Conservation (phyloP, 2,329 filamentous ascomycete genomes). For the Grosmannia penicillata region DNA sequence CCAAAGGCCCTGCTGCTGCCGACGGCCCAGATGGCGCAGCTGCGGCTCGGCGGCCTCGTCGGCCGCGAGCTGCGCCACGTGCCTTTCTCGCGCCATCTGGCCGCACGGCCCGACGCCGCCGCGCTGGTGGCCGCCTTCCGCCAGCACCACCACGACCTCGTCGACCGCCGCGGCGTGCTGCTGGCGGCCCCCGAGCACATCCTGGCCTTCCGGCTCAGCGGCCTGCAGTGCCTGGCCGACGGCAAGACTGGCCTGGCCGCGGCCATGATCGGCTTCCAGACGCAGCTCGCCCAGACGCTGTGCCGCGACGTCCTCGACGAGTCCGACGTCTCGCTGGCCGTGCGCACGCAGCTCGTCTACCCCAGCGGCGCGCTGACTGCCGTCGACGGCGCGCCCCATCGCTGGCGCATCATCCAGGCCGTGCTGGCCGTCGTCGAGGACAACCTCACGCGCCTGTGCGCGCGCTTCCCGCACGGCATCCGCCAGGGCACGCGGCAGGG, state of each 20-base stretch:
- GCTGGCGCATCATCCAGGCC: conserved; percentile 31
- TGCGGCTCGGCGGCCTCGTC: conserved; percentile 38
- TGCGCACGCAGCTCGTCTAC: conserved; percentile 42
- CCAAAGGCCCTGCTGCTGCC: conserved; percentile 41
- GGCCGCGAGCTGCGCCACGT: conserved; percentile 38
- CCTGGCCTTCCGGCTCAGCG: conserved; percentile 49
- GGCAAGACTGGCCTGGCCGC: conserved; percentile 20
- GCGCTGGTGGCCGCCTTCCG: conserved; percentile 21
- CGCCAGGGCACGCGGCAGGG: conserved; percentile 26
- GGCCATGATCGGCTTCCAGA: conserved; percentile 34
- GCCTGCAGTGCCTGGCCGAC: conserved; percentile 40
- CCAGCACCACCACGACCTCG: conserved; percentile 21
- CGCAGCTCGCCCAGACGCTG: conserved; percentile 26
- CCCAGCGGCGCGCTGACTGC: conserved; percentile 31
- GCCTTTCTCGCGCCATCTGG: conserved; percentile 39
- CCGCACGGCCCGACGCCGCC: conserved; percentile 17
- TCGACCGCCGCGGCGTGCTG: conserved; percentile 33
- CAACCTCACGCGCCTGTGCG: conserved; percentile 21
- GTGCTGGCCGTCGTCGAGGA: conserved; percentile 25
- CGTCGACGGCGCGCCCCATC: conserved; percentile 36
- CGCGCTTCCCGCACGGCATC: conserved; percentile 24
- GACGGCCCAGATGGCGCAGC: conserved; percentile 40
- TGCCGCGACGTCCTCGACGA: conserved; percentile 52
- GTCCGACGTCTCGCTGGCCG: conserved; percentile 38
- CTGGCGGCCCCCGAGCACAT: conserved; percentile 48